A percentile compares a stretch with the other conserved stretches of the same genome.
phyloP scores from a whole-genome alignment of 495 filamentous ascomycete genomes.

The Daldinia bambusicola region DNA sequence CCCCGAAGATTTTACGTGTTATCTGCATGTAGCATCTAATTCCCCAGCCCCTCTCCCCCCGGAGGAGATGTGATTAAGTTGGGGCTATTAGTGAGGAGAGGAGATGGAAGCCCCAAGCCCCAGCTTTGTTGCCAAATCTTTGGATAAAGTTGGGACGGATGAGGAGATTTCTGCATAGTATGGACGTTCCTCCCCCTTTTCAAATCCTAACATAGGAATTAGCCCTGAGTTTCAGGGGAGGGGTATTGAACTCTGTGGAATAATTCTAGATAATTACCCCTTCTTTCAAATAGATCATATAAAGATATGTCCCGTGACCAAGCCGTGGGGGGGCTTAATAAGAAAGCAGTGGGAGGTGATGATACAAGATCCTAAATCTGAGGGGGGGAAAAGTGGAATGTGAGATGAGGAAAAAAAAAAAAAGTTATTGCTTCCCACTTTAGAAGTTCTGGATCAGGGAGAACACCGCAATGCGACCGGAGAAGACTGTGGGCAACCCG shows the following conservation, averaged over 20 bases:
- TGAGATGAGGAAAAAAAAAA: background rate
- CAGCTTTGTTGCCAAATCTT: background rate
- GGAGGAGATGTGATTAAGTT: background rate
- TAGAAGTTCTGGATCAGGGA: background rate
- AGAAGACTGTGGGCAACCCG: constrained; percentile 3
- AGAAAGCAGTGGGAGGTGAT: background rate
- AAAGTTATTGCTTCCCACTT: background rate
- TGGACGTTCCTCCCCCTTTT: background rate
- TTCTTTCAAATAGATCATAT: background rate
- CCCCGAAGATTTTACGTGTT: constrained; percentile 4
- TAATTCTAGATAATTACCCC: background rate
- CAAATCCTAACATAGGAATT: background rate
- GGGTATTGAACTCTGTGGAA: background rate
- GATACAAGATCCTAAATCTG: background rate
- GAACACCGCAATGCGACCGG: constrained; percentile 4
- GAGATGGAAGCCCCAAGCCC: background rate
- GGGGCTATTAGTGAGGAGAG: background rate
- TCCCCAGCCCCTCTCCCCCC: background rate
- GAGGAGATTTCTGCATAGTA: background rate
- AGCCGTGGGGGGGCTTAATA: background rate
- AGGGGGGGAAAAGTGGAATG: background rate
- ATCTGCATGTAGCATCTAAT: background rate
- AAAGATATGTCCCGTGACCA: background rate
- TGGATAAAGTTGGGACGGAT: background rate
- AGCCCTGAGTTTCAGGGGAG: background rate